Evolutionary conservation across 495 filamentous ascomycete genomes (phyloP), one percentile per base, ranked within the genome.

Genomic region (Neurospora sp.): DNA sequence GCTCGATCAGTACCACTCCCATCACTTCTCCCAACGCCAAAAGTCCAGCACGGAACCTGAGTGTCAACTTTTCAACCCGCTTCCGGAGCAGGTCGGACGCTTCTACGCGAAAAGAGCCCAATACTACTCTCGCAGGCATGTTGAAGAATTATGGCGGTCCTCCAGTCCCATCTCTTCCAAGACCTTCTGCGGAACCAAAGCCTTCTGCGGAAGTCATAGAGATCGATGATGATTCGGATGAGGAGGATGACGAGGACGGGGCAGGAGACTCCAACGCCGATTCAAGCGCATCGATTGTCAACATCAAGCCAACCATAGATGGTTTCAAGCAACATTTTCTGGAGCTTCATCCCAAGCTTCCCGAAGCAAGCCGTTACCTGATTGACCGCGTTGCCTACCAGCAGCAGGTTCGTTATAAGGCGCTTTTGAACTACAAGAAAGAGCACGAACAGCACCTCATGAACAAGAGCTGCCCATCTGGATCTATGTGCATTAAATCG

Each of bases 301-400:
- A 80, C n/a, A 91, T 92, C 71, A 84, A 90, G 31, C 93, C 95
- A 5, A 95, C 89, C 9, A 81, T 88, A 20, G 88, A 90, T 70
- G 94, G 94, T 5, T 97, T 97, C 81, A 89, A 89, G 74, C 83
- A 87, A 12, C 93, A 97, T 79, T 87, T 96, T 22, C 83, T 88
- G 73, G 84, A 88, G 75, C 81, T 94, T 40, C 94, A 94, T 75
- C 92, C 94, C 14, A 53, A 74, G 3, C 81, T 88, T 70, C 78
- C 76, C 31, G 69, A 48, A 10, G 44, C 40, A 4, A 84, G 88
- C 69, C 86, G 83, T 20, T 92, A 88, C 77, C 83, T 98, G 75
- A 87, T 95, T 20, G 91, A 95, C n/a, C 89, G 95, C 61, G 91
- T 97, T 75, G 92, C 91, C 0, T 84, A 91, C 72, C 93, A 97